Evolutionary conservation across 495 filamentous ascomycete genomes (phyloP), one percentile per base, ranked within the genome.

Genomic region (Podospora appendiculata): DNA sequence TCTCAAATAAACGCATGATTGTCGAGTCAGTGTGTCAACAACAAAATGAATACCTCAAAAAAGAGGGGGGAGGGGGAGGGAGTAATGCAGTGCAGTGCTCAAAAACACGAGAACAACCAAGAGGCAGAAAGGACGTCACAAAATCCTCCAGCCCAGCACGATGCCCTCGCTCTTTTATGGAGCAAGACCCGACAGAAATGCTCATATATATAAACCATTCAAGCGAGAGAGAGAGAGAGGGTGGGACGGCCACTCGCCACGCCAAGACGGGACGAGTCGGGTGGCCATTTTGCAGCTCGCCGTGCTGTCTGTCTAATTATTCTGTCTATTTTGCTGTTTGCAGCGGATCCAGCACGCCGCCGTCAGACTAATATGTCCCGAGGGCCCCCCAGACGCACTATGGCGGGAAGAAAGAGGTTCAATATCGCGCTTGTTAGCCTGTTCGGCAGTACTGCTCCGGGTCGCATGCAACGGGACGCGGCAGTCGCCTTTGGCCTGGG

Each of bases 1-100:
- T 34, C 19, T 54, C 50, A n/a, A 59, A 45, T 44, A 63, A 45
- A 59, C 54, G 64, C 64, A 67, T n/a, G n/a, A n/a, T 67, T 19
- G 19, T 58, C 32, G 48, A 9, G 32, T 43, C 25, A 4, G 32
- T 8, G 12, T 35, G 13, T 47, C 10, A 34, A 18, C 9, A 35
- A 25, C 12, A 12, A 40, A 33, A 18, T 19, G 40, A 32, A 32
- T 2, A 16, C 38, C 13, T 33, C 10, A 25, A 8, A 14, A 16
- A 46, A 46, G 45, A 47, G 45, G 18, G 32, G 4, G 45, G 4
- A 47, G 32, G 12, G 6, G 3, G 10, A 44, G 13, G 12, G 2
- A 44, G 7, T 41, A 9, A 44, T 16, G 25, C 25, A 5, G 36
- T n/a, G n/a, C n/a, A 38, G 9, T 38, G 13, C 36, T 38, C 36